Evolutionary conservation across 2,329 filamentous ascomycete genomes (phyloP).

Genomic region (Fragosphaeria purpurea): DNA sequence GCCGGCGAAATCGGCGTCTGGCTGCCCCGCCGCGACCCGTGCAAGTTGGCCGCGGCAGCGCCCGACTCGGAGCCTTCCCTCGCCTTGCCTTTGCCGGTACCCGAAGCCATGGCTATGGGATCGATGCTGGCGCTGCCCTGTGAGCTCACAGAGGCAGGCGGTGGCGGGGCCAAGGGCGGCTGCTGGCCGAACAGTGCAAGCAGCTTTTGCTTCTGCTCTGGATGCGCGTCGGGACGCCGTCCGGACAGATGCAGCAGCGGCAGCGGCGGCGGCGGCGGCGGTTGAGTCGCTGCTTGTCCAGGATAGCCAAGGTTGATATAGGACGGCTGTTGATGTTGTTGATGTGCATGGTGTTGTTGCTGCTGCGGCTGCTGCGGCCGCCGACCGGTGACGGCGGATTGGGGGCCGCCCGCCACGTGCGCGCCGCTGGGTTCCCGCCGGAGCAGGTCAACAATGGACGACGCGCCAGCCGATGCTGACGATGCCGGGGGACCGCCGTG

Average conservation of each 20-base stretch:
- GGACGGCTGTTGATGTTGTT: background rate
- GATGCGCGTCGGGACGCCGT: constrained; percentile 10
- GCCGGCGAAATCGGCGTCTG: constrained; percentile 53
- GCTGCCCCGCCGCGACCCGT: constrained; percentile 32
- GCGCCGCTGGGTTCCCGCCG: background rate
- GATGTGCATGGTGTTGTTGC: background rate
- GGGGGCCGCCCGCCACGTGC: background rate
- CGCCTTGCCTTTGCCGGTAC: constrained; percentile 1
- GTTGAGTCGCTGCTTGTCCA: background rate
- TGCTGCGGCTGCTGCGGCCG: background rate
- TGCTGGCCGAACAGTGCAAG: constrained; percentile 55
- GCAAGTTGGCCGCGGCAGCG: constrained; percentile 4
- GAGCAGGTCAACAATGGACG: constrained; percentile 4
- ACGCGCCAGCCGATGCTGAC: background rate
- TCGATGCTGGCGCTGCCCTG: constrained; percentile 1
- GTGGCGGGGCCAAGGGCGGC: constrained; percentile 15
- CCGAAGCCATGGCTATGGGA: no score
- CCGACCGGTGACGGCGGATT: background rate
- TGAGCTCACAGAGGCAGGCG: constrained; percentile 7
- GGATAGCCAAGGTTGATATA: background rate
- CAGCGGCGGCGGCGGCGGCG: background rate
- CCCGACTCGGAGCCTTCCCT: constrained; percentile 4
- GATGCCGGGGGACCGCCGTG: no score
- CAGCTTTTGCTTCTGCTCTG: constrained; percentile 35
- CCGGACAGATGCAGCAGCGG: background rate